These are phyloP conservation scores for Lactarius tabidus DNA, from an alignment of 768 basidiomycete genomes.

Conservation along the genomic window DNA sequence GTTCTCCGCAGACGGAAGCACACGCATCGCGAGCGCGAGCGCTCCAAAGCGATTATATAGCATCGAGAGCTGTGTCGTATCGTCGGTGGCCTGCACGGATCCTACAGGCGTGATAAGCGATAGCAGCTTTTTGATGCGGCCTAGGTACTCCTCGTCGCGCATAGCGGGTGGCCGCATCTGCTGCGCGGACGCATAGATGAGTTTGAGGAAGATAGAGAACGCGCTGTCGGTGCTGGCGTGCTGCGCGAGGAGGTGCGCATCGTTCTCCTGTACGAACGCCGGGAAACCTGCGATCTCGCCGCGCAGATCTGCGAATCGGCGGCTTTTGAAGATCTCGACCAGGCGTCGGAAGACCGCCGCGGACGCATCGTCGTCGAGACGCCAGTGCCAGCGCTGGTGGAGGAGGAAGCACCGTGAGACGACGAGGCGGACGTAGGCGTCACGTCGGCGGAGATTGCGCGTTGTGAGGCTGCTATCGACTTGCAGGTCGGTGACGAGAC, in stretches of 20 bases:
- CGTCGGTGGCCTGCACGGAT: constrained; percentile 44
- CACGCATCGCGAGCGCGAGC: constrained; percentile 62
- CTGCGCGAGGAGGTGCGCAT: constrained; percentile 50
- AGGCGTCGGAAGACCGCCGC: constrained; percentile 58
- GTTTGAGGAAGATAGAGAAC: constrained; percentile 76
- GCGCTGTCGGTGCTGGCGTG: constrained; percentile 60
- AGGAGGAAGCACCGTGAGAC: constrained; percentile 72
- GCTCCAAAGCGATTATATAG: constrained; percentile 80
- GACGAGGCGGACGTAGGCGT: constrained; percentile 66
- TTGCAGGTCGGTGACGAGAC: constrained; percentile 46
- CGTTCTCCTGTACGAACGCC: constrained; percentile 54
- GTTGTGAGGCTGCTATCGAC: constrained; percentile 39
- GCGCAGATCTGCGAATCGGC: constrained; percentile 69
- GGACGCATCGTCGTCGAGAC: constrained; percentile 50
- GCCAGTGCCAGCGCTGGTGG: constrained; percentile 75
- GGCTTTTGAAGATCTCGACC: constrained; percentile 67
- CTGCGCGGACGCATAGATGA: constrained; percentile 62
- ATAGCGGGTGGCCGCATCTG: constrained; percentile 32
- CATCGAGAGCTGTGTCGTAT: constrained; percentile 60
- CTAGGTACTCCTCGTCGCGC: constrained; percentile 32
- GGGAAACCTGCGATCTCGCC: constrained; percentile 64
- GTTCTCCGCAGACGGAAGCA: constrained; percentile 51
- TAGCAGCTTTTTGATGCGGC: constrained; percentile 61
- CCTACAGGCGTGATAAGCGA: constrained; percentile 70
- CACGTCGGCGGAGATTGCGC: constrained; percentile 48